Percentiles rank a stretch among this genome's conserved stretches.
phyloP scores from a whole-genome alignment of 202 grass and related monocot species.

The Setaria italica region DNA sequence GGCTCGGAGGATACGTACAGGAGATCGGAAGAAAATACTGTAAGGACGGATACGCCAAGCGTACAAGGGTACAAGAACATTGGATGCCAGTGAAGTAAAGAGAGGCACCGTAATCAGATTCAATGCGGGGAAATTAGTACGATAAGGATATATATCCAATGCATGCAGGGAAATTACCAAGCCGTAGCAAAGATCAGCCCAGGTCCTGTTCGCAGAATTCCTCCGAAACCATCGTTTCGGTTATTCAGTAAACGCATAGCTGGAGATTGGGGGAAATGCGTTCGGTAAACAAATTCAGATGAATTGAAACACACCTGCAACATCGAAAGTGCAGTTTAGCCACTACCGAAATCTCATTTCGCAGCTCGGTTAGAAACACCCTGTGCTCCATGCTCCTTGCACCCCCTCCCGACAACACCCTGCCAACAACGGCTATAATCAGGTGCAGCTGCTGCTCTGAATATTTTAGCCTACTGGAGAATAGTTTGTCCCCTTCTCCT shows the following conservation, averaged over 20 bases:
- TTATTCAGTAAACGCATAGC: not conserved
- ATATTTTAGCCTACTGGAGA: not conserved
- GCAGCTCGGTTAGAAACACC: not conserved
- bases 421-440: conserved; percentile 48
- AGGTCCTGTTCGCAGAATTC: not conserved
- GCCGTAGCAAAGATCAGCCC: not conserved
- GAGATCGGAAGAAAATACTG: not conserved
- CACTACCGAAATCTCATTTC: not conserved
- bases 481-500: not conserved
- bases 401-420: not conserved
- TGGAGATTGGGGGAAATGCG: not conserved
- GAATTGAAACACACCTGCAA: not conserved
- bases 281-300: not conserved
- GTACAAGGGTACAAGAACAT: conserved; percentile 26
- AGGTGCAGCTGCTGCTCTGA: not conserved
- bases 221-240: too few species aligned
- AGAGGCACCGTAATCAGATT: not conserved
- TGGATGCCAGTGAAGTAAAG: conserved; percentile 21
- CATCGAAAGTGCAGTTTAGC: not conserved
- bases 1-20: not conserved
- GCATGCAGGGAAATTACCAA: not conserved
- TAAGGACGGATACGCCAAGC: not conserved
- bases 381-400: not conserved
- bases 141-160: not conserved
- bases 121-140: not conserved